Base-by-base conservation (phyloP, 176 grass and related monocot genomes). In the Bolboschoenus planiculmis region DNA sequence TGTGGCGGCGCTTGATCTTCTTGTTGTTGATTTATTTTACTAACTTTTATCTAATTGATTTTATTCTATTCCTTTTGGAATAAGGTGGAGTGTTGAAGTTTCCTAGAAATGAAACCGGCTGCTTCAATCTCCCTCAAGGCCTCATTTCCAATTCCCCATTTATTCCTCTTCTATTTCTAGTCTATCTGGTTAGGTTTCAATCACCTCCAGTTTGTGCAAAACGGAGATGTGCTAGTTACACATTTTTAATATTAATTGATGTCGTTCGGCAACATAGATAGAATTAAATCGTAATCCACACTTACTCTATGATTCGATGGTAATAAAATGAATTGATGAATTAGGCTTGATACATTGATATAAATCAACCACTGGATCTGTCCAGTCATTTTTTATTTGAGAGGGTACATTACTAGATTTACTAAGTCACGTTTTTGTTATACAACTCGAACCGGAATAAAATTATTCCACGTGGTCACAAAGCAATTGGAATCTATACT, bases 81-180 rank as follows among this genome's bases (percentile, higher is more conserved):
- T n/a, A n/a, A n/a, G n/a, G n/a, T n/a, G n/a, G n/a, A n/a, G n/a
- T n/a, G 7, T 16, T 37, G 64, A 39, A 68, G 64, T 68, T 68
- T 39, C 64, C 6, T n/a, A 5, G 64, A 68, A 68, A 35, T 68
- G 34, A 68, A 68, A 68, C 24, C 64, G 64, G 71, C 71, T 76
- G 72, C 72, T 48, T 51, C 26, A 26, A 33, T 33, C 44, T 51
- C 5, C 21, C 42, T 74, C 3, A 23, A n/a, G 21, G 1, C 1
- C 20, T 58, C 56, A 23, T 58, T 21, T 3, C 20, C 24, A 9
- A 58, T 58, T 30, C 40, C 40, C 24, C 11, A 30, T 50, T 76
- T 76, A 33, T 76, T 76, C 71, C 5, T 11, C 65, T 40, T 48
- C 8, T 24, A 3, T 24, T 74, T n/a, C 9, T 50, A 75, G 11